Conservation (phyloP, 805 yeast genomes). For the Kazachstania bromeliacearum region DNA sequence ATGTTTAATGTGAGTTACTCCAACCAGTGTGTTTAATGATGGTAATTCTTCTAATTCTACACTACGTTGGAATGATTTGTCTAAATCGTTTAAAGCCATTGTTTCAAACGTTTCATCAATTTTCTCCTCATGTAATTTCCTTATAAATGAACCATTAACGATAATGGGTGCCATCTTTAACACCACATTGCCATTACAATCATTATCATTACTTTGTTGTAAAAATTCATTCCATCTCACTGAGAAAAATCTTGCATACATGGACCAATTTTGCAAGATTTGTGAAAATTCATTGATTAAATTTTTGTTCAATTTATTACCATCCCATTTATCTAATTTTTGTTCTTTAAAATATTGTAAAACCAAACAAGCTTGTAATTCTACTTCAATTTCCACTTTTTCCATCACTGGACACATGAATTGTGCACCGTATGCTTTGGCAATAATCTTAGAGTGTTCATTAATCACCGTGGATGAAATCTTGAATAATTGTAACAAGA, state of each 20-base stretch:
- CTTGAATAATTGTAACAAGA: slow-evolving; percentile 64
- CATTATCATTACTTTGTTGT: not conserved
- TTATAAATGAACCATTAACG: slow-evolving; percentile 17
- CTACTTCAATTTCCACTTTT: slow-evolving; percentile 77
- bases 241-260: slow-evolving; percentile 64
- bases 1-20: slow-evolving; percentile 10
- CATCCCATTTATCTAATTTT: slow-evolving; percentile 36
- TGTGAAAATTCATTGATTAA: slow-evolving; percentile 60
- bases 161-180: slow-evolving; percentile 21
- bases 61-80: slow-evolving; percentile 75
- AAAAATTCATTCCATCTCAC: slow-evolving; percentile 51
- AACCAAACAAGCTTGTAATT: slow-evolving; percentile 83
- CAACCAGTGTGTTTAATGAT: slow-evolving; percentile 33
- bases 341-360: slow-evolving; percentile 24
- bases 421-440: slow-evolving; percentile 54
- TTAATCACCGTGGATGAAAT: slow-evolving; percentile 74
- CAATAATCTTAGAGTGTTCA: slow-evolving; percentile 77
- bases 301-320: slow-evolving; percentile 36
- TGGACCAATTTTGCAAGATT: slow-evolving; percentile 78
- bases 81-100: slow-evolving; percentile 55
- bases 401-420: slow-evolving; percentile 61
- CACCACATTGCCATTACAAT: not conserved
- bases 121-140: slow-evolving; percentile 29
- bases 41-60: slow-evolving; percentile 74
- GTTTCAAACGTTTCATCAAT: slow-evolving; percentile 54